phyloP scores from a whole-genome alignment of 2,329 filamentous ascomycete genomes.

The Cytospora piceicola region DNA sequence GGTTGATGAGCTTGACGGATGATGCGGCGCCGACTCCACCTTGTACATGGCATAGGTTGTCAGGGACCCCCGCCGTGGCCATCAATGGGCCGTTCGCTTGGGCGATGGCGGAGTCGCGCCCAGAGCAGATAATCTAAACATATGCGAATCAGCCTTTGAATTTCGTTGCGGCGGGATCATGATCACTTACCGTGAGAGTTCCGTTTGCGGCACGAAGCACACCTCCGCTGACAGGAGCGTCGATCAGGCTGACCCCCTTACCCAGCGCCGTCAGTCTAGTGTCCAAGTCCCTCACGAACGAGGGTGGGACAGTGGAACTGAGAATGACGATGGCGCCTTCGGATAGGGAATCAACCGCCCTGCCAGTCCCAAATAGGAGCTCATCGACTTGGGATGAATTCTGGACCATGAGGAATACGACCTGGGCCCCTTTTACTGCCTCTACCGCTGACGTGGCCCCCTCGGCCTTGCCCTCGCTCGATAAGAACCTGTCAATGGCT shows the following conservation, averaged over 20 bases:
- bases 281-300: conserved; percentile 35
- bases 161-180: conserved; percentile 56
- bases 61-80: conserved; percentile 51
- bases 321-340: conserved; percentile 51
- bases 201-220: conserved; percentile 43
- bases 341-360: conserved; percentile 36
- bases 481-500: conserved; percentile 39
- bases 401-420: conserved; percentile 44
- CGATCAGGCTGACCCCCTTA: conserved; percentile 39
- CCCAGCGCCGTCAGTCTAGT: conserved; percentile 32
- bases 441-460: conserved; percentile 37
- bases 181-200: conserved; percentile 47
- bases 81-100: conserved; percentile 51
- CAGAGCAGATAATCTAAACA: conserved; percentile 62
- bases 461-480: conserved; percentile 33
- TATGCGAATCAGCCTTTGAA: not conserved
- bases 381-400: conserved; percentile 41
- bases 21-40: conserved; percentile 56
- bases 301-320: conserved; percentile 44
- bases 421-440: conserved; percentile 37
- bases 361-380: conserved; percentile 39
- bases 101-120: conserved; percentile 54
- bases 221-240: conserved; percentile 45
- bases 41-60: conserved; percentile 57
- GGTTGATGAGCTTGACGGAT: conserved; percentile 59